phyloP scores from a whole-genome alignment of 2,329 filamentous ascomycete species.

The Colletotrichum sp. region DNA sequence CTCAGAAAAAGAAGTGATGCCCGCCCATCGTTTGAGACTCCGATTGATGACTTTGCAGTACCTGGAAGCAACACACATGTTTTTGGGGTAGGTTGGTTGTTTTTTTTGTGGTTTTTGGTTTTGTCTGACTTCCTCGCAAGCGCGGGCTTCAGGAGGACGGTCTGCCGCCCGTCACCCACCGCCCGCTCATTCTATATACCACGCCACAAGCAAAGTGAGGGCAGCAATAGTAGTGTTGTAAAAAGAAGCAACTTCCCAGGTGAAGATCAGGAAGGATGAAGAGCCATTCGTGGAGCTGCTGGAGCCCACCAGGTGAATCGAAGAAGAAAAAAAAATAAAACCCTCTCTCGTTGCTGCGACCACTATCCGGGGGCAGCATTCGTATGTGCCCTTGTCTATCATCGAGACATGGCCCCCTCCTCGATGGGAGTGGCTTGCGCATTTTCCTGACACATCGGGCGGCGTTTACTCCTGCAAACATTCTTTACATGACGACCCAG shows the following conservation, averaged over 20 bases:
- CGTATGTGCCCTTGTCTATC: conserved; percentile 14
- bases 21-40: neutral
- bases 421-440: conserved; percentile 18
- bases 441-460: conserved; percentile 21
- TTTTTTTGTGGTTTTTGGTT: neutral
- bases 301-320: conserved; percentile 3
- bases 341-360: conserved; percentile 21
- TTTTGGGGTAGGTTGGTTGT: neutral
- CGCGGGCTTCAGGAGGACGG: neutral
- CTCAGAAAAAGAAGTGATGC: neutral
- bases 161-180: neutral
- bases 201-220: conserved; percentile 18
- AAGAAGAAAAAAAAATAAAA: conserved; percentile 14
- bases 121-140: conserved; percentile 3
- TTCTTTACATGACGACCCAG: conserved; percentile 22
- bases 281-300: conserved; percentile 1
- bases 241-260: conserved; percentile 6
- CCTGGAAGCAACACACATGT: neutral
- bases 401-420: conserved; percentile 21
- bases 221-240: conserved; percentile 12
- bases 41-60: neutral
- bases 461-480: conserved; percentile 21
- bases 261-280: conserved; percentile 3
- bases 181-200: conserved; percentile 13
- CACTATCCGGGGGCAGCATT: conserved; percentile 11